Evolutionary conservation across 2,329 filamentous ascomycete species (phyloP).

Genomic region (Fusarium ambrosium): DNA sequence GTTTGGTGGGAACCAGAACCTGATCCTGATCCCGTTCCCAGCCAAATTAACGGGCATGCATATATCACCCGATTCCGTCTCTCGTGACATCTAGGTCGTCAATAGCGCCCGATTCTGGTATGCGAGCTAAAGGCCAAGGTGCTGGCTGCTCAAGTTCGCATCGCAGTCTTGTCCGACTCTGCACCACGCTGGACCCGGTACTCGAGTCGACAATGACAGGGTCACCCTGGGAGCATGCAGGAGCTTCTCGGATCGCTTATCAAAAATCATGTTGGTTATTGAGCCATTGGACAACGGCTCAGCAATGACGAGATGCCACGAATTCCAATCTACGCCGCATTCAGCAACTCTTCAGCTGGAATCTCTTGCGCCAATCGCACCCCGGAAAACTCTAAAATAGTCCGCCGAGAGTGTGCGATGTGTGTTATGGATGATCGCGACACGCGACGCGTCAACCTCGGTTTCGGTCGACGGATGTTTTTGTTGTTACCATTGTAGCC

Average conservation of each 20-base stretch:
- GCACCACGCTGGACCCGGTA: conserved; percentile 18
- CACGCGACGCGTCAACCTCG: conserved; percentile 36
- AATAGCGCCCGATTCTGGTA: conserved; percentile 22
- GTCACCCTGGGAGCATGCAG: conserved; percentile 31
- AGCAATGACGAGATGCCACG: conserved; percentile 42
- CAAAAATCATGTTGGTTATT: conserved; percentile 32
- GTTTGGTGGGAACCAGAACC: conserved; percentile 1
- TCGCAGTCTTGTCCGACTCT: conserved; percentile 34
- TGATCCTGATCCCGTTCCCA: conserved; percentile 30
- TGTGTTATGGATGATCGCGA: conserved; percentile 25
- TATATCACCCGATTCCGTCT: conserved; percentile 35
- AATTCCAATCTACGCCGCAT: conserved; percentile 41
- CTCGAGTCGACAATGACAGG: conserved; percentile 20
- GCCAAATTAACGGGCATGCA: conserved; percentile 40
- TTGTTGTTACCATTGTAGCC: conserved; percentile 8
- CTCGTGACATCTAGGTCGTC: conserved; percentile 17
- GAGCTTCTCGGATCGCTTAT: conserved; percentile 34
- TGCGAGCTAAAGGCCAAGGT: conserved; percentile 16
- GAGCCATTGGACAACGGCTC: conserved; percentile 30
- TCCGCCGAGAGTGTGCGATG: conserved; percentile 1
- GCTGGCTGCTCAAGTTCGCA: conserved; percentile 30
- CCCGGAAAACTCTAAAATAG: conserved; percentile 22
- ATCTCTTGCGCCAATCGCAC: conserved; percentile 34
- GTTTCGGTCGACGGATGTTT: conserved; percentile 24
- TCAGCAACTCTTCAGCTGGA: conserved; percentile 38